phyloP scores from a whole-genome alignment of 192 early-diverging fungal genomes.

The Linderina pennispora region DNA sequence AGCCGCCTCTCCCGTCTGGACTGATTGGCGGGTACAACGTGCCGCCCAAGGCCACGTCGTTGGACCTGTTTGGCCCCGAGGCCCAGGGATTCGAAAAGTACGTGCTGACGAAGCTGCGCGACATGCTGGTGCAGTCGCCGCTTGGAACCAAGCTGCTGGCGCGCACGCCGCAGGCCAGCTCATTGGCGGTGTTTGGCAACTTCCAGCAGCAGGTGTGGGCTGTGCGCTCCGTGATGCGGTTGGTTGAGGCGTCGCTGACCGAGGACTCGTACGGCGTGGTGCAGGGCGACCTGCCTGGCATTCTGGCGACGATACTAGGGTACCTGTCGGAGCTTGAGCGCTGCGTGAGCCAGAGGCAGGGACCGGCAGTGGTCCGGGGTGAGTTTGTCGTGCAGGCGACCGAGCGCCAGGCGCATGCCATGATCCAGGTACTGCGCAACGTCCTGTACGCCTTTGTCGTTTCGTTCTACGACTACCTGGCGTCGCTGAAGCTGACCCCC shows the following conservation, averaged over 20 bases:
- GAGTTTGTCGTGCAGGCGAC: conserved; percentile 23
- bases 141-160: conserved; percentile 26
- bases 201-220: conserved; percentile 47
- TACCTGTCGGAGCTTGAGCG: conserved; percentile 34
- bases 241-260: conserved; percentile 32
- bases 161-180: conserved; percentile 19
- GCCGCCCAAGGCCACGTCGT: neutral
- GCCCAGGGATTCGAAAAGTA: conserved; percentile 46
- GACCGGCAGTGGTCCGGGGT: neutral
- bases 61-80: conserved; percentile 34
- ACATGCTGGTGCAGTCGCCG: conserved; percentile 29
- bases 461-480: conserved; percentile 36
- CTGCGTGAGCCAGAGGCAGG: conserved; percentile 5
- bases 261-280: conserved; percentile 45
- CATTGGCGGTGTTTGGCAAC: conserved; percentile 29
- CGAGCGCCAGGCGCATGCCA: conserved; percentile 27
- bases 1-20: no score
- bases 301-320: conserved; percentile 25
- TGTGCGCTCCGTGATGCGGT: conserved; percentile 30
- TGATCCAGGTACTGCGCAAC: conserved; percentile 43
- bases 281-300: conserved; percentile 27
- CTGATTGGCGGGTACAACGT: neutral
- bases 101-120: conserved; percentile 29
- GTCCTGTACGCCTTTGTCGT: conserved; percentile 32
- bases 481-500: conserved; percentile 33